Percentiles rank a stretch among this genome's conserved stretches.
Conservation (phyloP, 1,284 basidiomycete genomes). For the Ganoderma sinense region DNA sequence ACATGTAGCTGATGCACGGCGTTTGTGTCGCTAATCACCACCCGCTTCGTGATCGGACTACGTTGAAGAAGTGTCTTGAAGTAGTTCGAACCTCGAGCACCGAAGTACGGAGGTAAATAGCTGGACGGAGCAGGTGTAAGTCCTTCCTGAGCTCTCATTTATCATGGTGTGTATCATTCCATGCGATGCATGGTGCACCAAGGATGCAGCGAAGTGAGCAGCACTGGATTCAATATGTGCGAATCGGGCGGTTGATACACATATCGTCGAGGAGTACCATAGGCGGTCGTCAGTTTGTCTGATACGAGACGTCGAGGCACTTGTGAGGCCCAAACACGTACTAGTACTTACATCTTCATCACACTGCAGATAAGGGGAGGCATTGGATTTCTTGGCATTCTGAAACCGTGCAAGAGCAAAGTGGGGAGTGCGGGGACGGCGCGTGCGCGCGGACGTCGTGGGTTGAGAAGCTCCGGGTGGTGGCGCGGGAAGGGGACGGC, state of each 20-base stretch:
- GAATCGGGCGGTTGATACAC: not conserved
- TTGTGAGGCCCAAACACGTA: not conserved
- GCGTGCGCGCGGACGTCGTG: not conserved
- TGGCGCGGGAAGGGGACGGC: not conserved
- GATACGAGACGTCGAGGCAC: slow-evolving; percentile 4
- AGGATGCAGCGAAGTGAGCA: not conserved
- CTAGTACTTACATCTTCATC: not conserved
- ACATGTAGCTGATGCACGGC: not conserved
- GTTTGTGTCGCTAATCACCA: not conserved
- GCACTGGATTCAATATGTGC: not conserved
- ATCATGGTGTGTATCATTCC: not conserved
- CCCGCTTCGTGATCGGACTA: not conserved
- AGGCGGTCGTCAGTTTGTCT: not conserved
- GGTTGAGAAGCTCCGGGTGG: not conserved
- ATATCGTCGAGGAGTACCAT: not conserved
- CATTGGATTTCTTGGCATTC: not conserved
- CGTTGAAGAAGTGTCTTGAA: no score
- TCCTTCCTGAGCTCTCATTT: not conserved
- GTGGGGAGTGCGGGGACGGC: not conserved
- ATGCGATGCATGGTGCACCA: not conserved
- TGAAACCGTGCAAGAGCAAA: not conserved
- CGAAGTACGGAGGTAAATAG: no score
- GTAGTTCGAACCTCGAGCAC: no score
- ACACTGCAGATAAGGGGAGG: not conserved
- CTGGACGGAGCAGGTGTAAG: not conserved